These are phyloP conservation scores for Chlamydomonas reinhardtii DNA, from an alignment of 163 green algal species.

Conservation along the genomic window DNA sequence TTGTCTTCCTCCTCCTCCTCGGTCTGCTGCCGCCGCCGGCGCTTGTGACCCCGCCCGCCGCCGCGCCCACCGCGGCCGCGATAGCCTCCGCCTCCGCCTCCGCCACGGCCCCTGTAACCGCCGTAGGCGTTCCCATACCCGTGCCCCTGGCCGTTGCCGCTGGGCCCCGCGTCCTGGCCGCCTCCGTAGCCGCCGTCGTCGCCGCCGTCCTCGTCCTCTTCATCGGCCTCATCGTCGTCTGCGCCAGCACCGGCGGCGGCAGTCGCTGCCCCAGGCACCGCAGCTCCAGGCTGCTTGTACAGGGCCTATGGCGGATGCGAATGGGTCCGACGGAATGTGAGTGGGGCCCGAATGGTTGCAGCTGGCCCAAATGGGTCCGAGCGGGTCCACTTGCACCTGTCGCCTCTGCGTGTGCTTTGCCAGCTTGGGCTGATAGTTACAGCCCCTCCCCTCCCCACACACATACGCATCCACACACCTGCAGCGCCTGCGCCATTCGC, in stretches of 20 bases:
- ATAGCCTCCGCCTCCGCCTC: not conserved
- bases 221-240: not conserved
- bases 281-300: constrained; percentile 17
- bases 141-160: not conserved
- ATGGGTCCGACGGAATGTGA: no score
- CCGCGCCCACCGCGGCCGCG: not conserved
- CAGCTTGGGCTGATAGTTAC: no score
- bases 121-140: not conserved
- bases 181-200: not conserved
- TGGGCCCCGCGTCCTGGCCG: no score
- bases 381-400: no score
- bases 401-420: no score
- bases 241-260: not conserved
- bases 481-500: constrained; percentile 53
- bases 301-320: not conserved
- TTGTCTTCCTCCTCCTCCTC: constrained; percentile 50
- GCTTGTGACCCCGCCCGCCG: not conserved
- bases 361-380: no score
- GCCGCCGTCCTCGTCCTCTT: constrained; percentile 8
- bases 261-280: not conserved
- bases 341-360: no score
- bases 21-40: not conserved
- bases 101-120: not conserved
- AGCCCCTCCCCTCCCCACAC: not conserved
- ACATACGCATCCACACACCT: not conserved